Evolutionary conservation across 2,329 filamentous ascomycete species (phyloP), one percentile per base, ranked within the genome.

Genomic region (Clathrospora elynae): DNA sequence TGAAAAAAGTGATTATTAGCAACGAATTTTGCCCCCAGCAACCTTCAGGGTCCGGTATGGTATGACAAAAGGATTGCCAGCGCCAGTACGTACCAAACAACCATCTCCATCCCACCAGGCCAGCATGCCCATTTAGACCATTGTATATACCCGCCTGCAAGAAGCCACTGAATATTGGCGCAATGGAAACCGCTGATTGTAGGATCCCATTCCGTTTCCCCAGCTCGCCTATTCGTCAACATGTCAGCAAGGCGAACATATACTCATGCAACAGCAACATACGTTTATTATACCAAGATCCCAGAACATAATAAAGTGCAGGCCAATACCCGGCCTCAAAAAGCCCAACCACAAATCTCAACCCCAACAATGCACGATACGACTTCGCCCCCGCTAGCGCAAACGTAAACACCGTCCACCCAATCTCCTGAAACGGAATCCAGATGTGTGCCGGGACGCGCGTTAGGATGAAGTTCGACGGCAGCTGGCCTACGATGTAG

Each of bases 41-140:
- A n/a, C n/a, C n/a, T n/a, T n/a, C n/a, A n/a, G n/a, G n/a, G n/a
- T n/a, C n/a, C n/a, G n/a, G n/a, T n/a, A n/a, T n/a, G n/a, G n/a
- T n/a, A n/a, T n/a, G n/a, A n/a, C n/a, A n/a, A n/a, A n/a, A n/a
- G n/a, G n/a, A n/a, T 24, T 24, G 11, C 11, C 22, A 24, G 11
- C 6, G 22, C 6, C 22, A 24, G 22, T 24, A 13, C 47, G 12
- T 41, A 51, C 42, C 42, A 32, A 59, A 59, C 2, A 61, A 11
- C 55, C 57, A 59, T 39, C 53, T 51, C 66, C 66, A 68, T 6
- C 64, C 61, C 14, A 51, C 39, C n/a, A 66, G 77, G 12, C 76
- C 78, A 53, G 80, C 78, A 55, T 79, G 81, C 64, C 81, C 82
- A 59, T 81, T 80, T 54, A 82, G 72, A 4, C 78, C 78, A 16